Conservation (phyloP, 768 basidiomycete species). For the Cyclocybe aegerita region DNA sequence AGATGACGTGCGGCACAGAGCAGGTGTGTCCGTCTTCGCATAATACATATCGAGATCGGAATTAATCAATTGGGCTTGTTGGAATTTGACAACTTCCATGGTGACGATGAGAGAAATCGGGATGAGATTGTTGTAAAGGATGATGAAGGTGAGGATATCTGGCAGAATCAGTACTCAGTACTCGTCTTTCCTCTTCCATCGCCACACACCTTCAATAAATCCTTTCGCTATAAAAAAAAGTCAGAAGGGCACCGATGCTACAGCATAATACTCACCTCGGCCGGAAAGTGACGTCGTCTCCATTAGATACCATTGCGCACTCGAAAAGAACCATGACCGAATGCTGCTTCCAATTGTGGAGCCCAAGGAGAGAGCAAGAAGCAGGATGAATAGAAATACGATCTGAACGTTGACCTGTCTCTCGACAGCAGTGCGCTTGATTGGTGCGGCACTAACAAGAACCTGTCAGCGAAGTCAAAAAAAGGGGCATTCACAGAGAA, state of each 20-base stretch:
- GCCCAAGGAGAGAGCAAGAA: constrained; percentile 85
- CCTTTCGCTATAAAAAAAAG: constrained; percentile 50
- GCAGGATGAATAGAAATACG: constrained; percentile 87
- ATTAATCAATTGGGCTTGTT: constrained; percentile 97
- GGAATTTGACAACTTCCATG: constrained; percentile 99
- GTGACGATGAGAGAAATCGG: constrained; percentile 99
- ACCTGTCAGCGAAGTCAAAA: background rate
- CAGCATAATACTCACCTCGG: constrained; percentile 48
- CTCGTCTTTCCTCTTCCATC: too few species aligned
- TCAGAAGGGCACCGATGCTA: background rate
- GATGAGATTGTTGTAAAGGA: constrained; percentile 98
- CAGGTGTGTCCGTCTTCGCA: constrained; percentile 91
- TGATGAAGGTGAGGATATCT: constrained; percentile 98
- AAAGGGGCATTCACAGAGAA: background rate
- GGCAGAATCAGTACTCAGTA: constrained; percentile 1
- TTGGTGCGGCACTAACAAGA: constrained; percentile 79
- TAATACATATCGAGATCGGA: constrained; percentile 99
- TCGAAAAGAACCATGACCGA: constrained; percentile 85
- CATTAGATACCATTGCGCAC: constrained; percentile 88
- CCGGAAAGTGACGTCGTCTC: constrained; percentile 59
- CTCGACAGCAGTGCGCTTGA: constrained; percentile 96
- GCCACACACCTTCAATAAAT: constrained; percentile 73
- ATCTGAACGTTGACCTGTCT: constrained; percentile 96
- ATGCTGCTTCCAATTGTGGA: constrained; percentile 93
- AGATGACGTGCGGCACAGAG: constrained; percentile 95